Evolutionary conservation across 306 rosid genomes (phyloP).

Genomic region (Erythrophleum fordii): DNA sequence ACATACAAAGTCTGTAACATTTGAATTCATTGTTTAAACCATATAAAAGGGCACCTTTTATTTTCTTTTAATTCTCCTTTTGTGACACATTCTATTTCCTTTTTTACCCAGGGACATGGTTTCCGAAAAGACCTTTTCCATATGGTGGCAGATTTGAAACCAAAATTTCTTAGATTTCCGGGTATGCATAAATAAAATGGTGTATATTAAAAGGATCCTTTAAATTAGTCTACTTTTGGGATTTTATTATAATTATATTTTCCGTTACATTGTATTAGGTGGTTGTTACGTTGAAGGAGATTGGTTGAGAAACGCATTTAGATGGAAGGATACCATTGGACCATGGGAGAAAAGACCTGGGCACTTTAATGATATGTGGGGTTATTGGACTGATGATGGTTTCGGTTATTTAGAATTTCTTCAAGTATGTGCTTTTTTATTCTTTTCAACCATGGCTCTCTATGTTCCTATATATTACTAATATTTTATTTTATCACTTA

Average conservation of each 20-base stretch:
- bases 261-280: not conserved
- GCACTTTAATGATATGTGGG: too few species aligned
- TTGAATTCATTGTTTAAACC: too few species aligned
- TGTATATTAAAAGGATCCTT: too few species aligned
- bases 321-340: not conserved
- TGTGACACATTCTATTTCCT: too few species aligned
- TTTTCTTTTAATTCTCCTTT: too few species aligned
- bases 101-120: constrained; percentile 7
- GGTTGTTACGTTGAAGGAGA: not conserved
- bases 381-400: not conserved
- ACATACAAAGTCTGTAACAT: too few species aligned
- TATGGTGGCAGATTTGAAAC: not conserved
- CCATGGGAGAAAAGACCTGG: not conserved
- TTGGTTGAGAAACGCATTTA: not conserved
- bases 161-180: not conserved
- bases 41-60: too few species aligned
- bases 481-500: too few species aligned
- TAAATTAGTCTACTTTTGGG: too few species aligned
- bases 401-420: not conserved
- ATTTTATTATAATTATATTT: too few species aligned
- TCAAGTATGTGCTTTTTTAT: not conserved
- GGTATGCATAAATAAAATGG: not conserved
- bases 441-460: too few species aligned
- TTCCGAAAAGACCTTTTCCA: not conserved
- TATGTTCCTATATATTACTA: too few species aligned